Conservation (phyloP, 352 stramenopile species). For the Phytophthora megakarya region DNA sequence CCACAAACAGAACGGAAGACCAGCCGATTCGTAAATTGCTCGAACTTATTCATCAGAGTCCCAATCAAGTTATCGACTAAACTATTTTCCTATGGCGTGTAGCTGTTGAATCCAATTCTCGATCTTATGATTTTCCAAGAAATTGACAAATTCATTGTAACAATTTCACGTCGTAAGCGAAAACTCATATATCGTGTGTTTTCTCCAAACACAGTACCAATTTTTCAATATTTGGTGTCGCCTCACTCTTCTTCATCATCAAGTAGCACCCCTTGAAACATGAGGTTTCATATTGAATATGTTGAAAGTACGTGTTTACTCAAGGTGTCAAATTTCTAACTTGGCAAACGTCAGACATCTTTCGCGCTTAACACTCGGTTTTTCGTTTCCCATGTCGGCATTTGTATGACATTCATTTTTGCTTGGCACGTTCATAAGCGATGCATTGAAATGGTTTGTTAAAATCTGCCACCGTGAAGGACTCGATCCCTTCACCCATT, state of each 20-base stretch:
- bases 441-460: neutral
- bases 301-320: slow-evolving; percentile 6
- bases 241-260: neutral
- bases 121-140: too few relatives aligned
- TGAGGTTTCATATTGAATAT: slow-evolving; percentile 2
- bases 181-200: too few relatives aligned
- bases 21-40: too few relatives aligned
- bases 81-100: too few relatives aligned
- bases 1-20: too few relatives aligned
- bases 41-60: too few relatives aligned
- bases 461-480: neutral
- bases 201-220: neutral
- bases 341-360: neutral
- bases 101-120: too few relatives aligned
- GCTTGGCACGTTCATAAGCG: neutral
- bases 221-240: neutral
- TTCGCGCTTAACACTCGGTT: neutral
- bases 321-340: neutral
- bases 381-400: neutral
- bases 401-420: neutral
- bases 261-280: slow-evolving; percentile 5
- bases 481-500: slow-evolving; percentile 3
- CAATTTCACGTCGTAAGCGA: too few relatives aligned
- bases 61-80: too few relatives aligned
- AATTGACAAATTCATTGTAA: too few relatives aligned